phyloP scores from a whole-genome alignment of 257 asterid species.

The Ballota nigra region DNA sequence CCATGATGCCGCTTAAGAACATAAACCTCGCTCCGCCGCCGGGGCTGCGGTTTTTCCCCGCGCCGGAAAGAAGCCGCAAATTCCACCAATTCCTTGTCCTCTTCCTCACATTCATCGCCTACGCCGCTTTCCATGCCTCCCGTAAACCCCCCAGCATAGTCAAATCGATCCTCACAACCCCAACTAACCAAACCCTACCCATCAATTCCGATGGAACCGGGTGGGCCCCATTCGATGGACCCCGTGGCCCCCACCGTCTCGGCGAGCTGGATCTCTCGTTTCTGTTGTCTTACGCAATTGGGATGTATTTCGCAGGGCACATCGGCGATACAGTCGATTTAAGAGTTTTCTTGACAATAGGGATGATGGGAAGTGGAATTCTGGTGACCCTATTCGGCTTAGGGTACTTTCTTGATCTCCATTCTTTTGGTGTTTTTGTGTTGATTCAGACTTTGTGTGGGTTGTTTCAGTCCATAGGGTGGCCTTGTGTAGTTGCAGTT shows the following conservation, averaged over 20 bases:
- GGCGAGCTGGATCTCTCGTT: constrained; percentile 95
- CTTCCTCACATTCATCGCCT: constrained; percentile 70
- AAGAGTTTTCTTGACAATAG: constrained; percentile 65
- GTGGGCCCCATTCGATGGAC: constrained; percentile 87
- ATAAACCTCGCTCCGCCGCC: constrained; percentile 54
- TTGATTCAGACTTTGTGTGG: constrained; percentile 78
- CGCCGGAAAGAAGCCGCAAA: constrained; percentile 46
- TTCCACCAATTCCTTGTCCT: constrained; percentile 69
- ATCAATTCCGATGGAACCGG: constrained; percentile 46
- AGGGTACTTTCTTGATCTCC: constrained; percentile 78
- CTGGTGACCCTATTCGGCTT: constrained; percentile 64
- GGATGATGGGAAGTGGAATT: constrained; percentile 89
- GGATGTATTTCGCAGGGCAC: constrained; percentile 90
- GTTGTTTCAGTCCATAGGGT: constrained; percentile 85
- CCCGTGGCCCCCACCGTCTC: constrained; percentile 79
- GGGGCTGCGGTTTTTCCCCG: constrained; percentile 57
- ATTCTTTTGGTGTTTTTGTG: constrained; percentile 53
- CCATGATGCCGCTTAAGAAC: constrained; percentile 49
- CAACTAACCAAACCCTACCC: constrained; percentile 48
- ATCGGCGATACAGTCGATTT: constrained; percentile 74
- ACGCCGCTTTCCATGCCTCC: constrained; percentile 90
- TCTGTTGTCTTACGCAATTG: constrained; percentile 67
- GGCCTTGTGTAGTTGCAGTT: constrained; percentile 96
- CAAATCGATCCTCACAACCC: constrained; percentile 70
- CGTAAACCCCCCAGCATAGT: constrained; percentile 98